Percentiles rank a stretch among this genome's conserved stretches.
These are phyloP conservation scores for Hyphopichia buzzinii DNA, from an alignment of 1,139 yeast species.

Conservation along the genomic window DNA sequence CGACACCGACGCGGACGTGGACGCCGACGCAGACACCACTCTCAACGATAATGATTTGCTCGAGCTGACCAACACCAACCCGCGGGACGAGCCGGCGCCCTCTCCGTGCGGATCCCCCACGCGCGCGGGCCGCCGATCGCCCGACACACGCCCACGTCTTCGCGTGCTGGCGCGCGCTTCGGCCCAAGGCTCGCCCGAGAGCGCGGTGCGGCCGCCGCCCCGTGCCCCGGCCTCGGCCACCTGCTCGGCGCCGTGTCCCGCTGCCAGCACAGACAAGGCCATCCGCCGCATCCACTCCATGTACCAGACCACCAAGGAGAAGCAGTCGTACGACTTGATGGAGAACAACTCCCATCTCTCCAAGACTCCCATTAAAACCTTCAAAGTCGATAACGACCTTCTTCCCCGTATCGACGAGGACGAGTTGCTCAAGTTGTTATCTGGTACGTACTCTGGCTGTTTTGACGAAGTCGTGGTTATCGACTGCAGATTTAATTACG, in stretches of 20 bases:
- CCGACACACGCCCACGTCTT: neutral
- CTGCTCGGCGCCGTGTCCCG: conserved; percentile 6
- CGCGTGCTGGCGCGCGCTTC: neutral
- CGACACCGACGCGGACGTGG: conserved; percentile 12
- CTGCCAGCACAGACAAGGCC: conserved; percentile 7
- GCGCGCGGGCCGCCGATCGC: conserved; percentile 15
- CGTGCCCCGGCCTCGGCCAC: neutral
- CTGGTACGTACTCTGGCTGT: conserved; percentile 49
- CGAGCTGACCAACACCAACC: neutral
- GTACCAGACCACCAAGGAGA: conserved; percentile 50
- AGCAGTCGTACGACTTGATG: conserved; percentile 20
- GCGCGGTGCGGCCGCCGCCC: neutral
- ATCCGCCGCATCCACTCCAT: conserved; percentile 66
- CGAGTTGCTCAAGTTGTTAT: conserved; percentile 62
- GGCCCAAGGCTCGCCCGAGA: neutral
- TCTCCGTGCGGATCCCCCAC: conserved; percentile 8
- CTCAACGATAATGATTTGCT: conserved; percentile 7
- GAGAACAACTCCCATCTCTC: conserved; percentile 40
- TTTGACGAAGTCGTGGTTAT: conserved; percentile 65
- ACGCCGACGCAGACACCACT: conserved; percentile 11
- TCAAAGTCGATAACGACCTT: conserved; percentile 55
- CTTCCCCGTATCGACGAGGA: conserved; percentile 72
- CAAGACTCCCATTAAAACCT: conserved; percentile 44
- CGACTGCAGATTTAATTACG: conserved; percentile 93
- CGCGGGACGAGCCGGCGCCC: conserved; percentile 1